Evolutionary conservation across 2,329 filamentous ascomycete species (phyloP).

Genomic region (Fusarium burgessii): DNA sequence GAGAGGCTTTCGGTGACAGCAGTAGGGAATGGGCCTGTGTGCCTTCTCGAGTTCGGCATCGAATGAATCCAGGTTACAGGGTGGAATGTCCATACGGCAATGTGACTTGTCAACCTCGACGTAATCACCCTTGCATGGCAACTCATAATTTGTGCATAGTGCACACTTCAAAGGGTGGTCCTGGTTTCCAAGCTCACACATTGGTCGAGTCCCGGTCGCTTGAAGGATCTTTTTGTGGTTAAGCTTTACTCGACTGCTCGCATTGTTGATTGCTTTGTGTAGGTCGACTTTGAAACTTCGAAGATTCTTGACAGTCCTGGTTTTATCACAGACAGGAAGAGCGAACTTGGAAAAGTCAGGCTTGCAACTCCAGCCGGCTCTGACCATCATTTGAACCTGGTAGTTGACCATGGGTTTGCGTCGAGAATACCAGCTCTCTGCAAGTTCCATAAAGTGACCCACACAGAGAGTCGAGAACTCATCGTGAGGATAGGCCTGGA

Average conservation of each 20-base stretch:
- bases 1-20: conserved; percentile 16
- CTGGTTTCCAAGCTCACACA: conserved; percentile 13
- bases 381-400: not conserved
- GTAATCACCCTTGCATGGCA: not conserved
- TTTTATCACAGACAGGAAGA: conserved; percentile 19
- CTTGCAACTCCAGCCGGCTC: not conserved
- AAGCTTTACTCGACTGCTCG: not conserved
- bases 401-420: conserved; percentile 3
- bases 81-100: not conserved
- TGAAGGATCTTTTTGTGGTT: not conserved
- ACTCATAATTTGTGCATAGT: not conserved
- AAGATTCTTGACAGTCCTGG: conserved; percentile 11
- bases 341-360: conserved; percentile 19
- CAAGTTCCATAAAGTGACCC: conserved; percentile 25
- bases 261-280: not conserved
- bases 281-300: conserved; percentile 8
- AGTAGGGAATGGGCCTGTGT: not conserved
- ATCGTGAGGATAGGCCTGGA: conserved; percentile 38
- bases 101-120: not conserved
- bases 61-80: not conserved
- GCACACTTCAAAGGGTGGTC: conserved; percentile 3
- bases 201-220: not conserved
- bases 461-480: conserved; percentile 29
- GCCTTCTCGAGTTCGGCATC: not conserved
- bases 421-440: conserved; percentile 26